phyloP scores from a whole-genome alignment of 306 rosid genomes.

The Acacia confusa region DNA sequence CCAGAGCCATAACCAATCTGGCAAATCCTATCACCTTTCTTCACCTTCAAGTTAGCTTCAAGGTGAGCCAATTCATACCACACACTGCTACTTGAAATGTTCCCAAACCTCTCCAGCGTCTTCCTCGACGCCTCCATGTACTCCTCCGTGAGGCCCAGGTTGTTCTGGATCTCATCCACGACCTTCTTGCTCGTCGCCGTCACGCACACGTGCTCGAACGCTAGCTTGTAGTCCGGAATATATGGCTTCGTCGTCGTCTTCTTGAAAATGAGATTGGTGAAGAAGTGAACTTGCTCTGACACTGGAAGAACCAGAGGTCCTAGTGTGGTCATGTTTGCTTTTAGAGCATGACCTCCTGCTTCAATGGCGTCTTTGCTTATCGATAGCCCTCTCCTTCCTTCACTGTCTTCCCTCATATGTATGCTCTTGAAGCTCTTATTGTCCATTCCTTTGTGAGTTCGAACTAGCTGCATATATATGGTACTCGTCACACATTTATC shows the following conservation, averaged over 20 bases:
- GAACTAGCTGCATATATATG: constrained; percentile 38
- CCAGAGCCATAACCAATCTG: constrained; percentile 58
- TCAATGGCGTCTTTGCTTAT: constrained; percentile 53
- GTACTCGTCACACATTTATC: not conserved
- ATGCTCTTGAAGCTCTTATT: constrained; percentile 55
- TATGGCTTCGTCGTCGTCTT: constrained; percentile 44
- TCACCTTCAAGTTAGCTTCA: constrained; percentile 50
- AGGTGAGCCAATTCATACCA: constrained; percentile 71
- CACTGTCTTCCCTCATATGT: constrained; percentile 47
- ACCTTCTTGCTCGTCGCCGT: constrained; percentile 60
- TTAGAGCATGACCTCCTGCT: constrained; percentile 52
- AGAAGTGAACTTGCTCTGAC: constrained; percentile 56
- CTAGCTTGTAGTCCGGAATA: constrained; percentile 54
- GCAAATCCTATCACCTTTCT: constrained; percentile 51
- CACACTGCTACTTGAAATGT: constrained; percentile 68
- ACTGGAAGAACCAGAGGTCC: constrained; percentile 60
- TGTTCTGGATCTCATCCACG: constrained; percentile 57
- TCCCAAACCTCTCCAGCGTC: constrained; percentile 70
- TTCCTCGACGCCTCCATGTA: constrained; percentile 68
- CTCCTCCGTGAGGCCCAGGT: constrained; percentile 49
- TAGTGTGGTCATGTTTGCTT: constrained; percentile 54
- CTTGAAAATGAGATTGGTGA: constrained; percentile 45
- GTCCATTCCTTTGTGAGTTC: constrained; percentile 65
- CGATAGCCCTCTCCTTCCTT: constrained; percentile 47
- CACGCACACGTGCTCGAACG: constrained; percentile 57